Conservation (phyloP, 371 early-diverging fungal species). For the Mucor velutinosus region DNA sequence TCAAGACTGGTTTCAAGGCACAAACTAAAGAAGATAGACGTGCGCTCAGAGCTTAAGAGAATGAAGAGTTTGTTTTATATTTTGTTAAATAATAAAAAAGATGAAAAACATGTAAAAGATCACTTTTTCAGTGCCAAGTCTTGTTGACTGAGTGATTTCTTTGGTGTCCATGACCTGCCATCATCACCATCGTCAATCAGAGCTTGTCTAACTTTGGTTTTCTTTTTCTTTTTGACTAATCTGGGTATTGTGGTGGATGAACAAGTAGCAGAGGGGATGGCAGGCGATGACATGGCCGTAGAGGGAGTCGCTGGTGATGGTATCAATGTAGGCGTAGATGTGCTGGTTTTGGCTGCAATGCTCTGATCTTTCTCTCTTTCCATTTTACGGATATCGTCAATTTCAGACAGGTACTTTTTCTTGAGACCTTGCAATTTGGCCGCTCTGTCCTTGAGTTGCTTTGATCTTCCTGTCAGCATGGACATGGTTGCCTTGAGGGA, state of each 20-base stretch:
- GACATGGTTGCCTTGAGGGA: conserved; percentile 43
- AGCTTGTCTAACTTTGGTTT: conserved; percentile 30
- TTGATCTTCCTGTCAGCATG: conserved; percentile 35
- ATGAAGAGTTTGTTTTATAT: conserved; percentile 10
- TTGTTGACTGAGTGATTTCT: conserved; percentile 23
- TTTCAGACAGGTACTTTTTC: conserved; percentile 32
- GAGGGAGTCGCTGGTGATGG: background rate
- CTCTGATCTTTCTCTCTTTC: conserved; percentile 41
- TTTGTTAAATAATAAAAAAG: conserved; percentile 11
- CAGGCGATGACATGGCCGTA: background rate
- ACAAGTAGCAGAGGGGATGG: background rate
- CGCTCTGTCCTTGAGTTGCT: conserved; percentile 34
- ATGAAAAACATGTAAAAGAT: background rate
- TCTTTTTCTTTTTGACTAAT: conserved; percentile 32
- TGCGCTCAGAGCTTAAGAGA: conserved; percentile 48
- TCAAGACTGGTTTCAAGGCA: conserved; percentile 98
- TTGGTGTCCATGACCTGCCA: conserved; percentile 22
- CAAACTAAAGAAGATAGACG: conserved; percentile 73
- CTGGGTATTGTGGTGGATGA: conserved; percentile 7
- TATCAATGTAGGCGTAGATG: conserved; percentile 5
- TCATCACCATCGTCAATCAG: conserved; percentile 23
- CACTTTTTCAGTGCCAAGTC: conserved; percentile 1
- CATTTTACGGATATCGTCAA: conserved; percentile 35
- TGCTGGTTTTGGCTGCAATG: conserved; percentile 33
- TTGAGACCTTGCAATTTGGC: conserved; percentile 34